These are phyloP conservation scores for Suillus fuscotomentosus DNA, from an alignment of 768 basidiomycete genomes.

Conservation along the genomic window DNA sequence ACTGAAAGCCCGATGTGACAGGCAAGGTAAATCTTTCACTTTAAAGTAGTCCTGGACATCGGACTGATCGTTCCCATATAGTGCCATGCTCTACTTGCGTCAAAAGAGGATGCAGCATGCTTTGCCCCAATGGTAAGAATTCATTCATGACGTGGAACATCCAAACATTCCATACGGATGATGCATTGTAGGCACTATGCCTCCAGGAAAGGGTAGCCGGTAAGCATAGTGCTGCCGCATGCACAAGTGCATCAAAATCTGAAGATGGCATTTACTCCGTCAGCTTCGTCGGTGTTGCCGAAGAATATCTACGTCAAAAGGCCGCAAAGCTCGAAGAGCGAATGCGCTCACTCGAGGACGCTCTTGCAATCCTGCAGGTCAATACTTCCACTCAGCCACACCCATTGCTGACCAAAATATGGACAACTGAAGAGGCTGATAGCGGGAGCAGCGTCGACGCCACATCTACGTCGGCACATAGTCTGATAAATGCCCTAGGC, in stretches of 20 bases:
- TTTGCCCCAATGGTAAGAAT: constrained; percentile 51
- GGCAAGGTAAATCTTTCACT: constrained; percentile 14
- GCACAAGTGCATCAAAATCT: background rate
- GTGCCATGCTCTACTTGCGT: constrained; percentile 43
- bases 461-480: constrained; percentile 9
- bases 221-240: constrained; percentile 20
- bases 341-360: constrained; percentile 55
- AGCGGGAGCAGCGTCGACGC: constrained; percentile 18
- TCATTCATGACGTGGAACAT: background rate
- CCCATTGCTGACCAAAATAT: constrained; percentile 36
- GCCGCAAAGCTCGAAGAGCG: constrained; percentile 45
- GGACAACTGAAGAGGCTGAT: constrained; percentile 28
- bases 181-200: constrained; percentile 42
- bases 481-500: constrained; percentile 38
- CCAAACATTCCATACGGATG: background rate
- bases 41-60: constrained; percentile 6
- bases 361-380: constrained; percentile 45
- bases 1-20: constrained; percentile 28
- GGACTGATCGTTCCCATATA: constrained; percentile 22
- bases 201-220: constrained; percentile 56
- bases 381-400: constrained; percentile 39
- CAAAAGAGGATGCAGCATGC: constrained; percentile 44
- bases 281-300: constrained; percentile 52
- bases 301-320: constrained; percentile 51
- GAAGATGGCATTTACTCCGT: background rate